A percentile compares a stretch with the other conserved stretches of the same genome.
Evolutionary conservation across 2,329 filamentous ascomycete species (phyloP).

Genomic region (Sclerotinia borealis): DNA sequence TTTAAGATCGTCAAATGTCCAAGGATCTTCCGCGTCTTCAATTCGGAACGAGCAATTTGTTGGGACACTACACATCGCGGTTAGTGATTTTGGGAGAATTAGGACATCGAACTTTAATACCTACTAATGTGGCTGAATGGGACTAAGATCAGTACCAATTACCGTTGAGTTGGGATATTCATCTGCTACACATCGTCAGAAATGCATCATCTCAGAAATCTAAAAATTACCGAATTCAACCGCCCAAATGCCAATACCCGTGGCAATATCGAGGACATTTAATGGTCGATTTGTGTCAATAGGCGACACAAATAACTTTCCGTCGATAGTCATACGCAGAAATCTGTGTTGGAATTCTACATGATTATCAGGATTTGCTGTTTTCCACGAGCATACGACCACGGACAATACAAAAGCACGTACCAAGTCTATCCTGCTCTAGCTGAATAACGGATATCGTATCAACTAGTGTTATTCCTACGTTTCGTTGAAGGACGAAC

Average conservation of each 20-base stretch:
- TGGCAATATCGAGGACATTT: conserved; percentile 8
- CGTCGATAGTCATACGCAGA: conserved; percentile 6
- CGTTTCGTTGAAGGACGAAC: not conserved
- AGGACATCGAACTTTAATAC: not conserved
- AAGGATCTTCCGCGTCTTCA: conserved; percentile 32
- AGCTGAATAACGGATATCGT: not conserved
- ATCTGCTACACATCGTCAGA: conserved; percentile 24
- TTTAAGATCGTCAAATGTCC: conserved; percentile 18
- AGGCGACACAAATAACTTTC: conserved; percentile 6
- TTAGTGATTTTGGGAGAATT: not conserved
- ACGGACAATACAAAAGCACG: not conserved
- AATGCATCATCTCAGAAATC: conserved; percentile 13
- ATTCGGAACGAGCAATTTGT: conserved; percentile 30
- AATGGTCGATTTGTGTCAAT: not conserved
- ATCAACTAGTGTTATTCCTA: not conserved
- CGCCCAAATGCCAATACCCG: conserved; percentile 9
- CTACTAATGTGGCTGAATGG: conserved; percentile 26
- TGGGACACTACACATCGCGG: conserved; percentile 17
- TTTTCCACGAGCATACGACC: not conserved
- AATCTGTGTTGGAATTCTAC: conserved; percentile 8
- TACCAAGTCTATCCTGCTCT: conserved; percentile 8
- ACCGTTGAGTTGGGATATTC: conserved; percentile 22
- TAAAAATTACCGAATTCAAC: conserved; percentile 17
- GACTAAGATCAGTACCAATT: conserved; percentile 25
- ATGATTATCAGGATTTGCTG: not conserved